Conservation (phyloP, 2,329 filamentous ascomycete species). For the Cercospora citrullina region DNA sequence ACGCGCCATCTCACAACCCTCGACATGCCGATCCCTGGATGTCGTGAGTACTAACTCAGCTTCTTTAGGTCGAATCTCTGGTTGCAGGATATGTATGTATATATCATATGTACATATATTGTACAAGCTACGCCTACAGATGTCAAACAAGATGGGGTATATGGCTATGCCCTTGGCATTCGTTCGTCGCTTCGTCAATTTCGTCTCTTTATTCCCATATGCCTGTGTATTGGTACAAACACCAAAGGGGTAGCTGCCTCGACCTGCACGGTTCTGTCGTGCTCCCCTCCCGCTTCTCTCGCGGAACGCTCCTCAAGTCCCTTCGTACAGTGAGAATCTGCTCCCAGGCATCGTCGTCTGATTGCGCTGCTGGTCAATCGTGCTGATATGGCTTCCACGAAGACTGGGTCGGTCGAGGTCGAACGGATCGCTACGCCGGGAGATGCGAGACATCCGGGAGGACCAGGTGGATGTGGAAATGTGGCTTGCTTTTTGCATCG, state of each 20-base stretch:
- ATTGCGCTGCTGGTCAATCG: background rate
- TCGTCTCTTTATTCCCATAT: background rate
- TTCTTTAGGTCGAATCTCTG: background rate
- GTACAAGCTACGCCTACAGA: background rate
- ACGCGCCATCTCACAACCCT: too few relatives aligned
- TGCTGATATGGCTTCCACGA: conserved; percentile 10
- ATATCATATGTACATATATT: background rate
- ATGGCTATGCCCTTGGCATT: background rate
- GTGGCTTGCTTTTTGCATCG: conserved; percentile 10
- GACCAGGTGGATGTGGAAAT: conserved; percentile 19
- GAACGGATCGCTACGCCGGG: conserved; percentile 28
- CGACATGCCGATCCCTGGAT: background rate
- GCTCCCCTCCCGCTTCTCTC: background rate
- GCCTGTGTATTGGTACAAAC: background rate
- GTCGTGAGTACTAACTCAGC: background rate
- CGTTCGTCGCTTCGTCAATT: background rate
- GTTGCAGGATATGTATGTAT: background rate
- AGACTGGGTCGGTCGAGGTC: conserved; percentile 24
- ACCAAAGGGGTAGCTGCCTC: background rate
- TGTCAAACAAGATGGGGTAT: background rate
- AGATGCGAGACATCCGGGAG: conserved; percentile 16
- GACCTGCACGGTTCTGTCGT: conserved; percentile 2
- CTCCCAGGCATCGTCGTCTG: background rate
- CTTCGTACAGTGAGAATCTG: conserved; percentile 8
- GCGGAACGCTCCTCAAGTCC: background rate